Evolutionary conservation across 2,329 filamentous ascomycete species (phyloP).

Genomic region (Aspergillus sp.): DNA sequence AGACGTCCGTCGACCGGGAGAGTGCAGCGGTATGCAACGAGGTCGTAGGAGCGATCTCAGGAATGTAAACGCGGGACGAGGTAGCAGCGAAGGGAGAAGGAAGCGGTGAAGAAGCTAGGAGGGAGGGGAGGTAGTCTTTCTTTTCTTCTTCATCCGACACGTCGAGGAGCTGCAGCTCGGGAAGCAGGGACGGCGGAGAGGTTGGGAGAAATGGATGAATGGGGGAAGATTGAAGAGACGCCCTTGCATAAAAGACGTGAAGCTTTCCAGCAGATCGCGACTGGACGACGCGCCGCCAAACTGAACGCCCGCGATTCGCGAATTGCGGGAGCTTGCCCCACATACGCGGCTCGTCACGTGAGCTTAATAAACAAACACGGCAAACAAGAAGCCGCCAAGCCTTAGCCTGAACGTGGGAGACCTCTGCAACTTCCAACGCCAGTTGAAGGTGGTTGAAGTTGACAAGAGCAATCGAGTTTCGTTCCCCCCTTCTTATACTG

Average conservation of each 20-base stretch:
- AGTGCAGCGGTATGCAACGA: constrained; percentile 30
- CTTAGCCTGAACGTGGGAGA: neutral
- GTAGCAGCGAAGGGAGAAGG: constrained; percentile 12
- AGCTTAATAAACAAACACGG: constrained; percentile 22
- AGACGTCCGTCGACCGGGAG: constrained; percentile 32
- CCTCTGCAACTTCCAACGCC: neutral
- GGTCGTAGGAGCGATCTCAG: constrained; percentile 22
- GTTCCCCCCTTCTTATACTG: constrained; percentile 2
- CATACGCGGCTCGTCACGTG: too few species aligned
- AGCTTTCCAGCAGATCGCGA: constrained; percentile 29
- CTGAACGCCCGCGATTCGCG: constrained; percentile 33
- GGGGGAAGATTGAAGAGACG: constrained; percentile 20
- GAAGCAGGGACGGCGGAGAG: constrained; percentile 17
- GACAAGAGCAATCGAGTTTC: neutral
- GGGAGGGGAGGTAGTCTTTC: constrained; percentile 13
- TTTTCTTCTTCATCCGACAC: constrained; percentile 10
- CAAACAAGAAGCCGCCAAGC: constrained; percentile 24
- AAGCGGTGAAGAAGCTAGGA: constrained; percentile 18
- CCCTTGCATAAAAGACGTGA: constrained; percentile 32
- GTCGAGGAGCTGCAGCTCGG: constrained; percentile 16
- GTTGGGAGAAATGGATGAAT: constrained; percentile 18
- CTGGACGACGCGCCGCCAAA: constrained; percentile 41
- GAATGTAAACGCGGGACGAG: constrained; percentile 28
- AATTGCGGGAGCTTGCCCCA: neutral
- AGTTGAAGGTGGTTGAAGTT: constrained; percentile 2